Evolutionary conservation across 192 early-diverging fungal species (phyloP).

Genomic region (Funneliformis mosseae): DNA sequence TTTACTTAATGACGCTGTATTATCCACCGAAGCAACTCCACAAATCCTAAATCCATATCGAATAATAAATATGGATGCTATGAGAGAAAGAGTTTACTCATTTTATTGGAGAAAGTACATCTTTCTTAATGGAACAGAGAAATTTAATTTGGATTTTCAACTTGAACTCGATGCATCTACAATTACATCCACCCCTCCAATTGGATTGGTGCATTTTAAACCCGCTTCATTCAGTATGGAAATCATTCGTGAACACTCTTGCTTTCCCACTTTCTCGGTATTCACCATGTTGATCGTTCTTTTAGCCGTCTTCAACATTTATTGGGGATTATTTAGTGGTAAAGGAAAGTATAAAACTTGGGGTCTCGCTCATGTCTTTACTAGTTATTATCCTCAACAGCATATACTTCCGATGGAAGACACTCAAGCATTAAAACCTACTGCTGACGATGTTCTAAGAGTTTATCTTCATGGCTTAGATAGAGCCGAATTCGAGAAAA

Average conservation of each 20-base stretch:
- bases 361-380: slow-evolving; percentile 9
- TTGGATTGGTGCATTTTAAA: slow-evolving; percentile 28
- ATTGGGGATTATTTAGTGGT: slow-evolving; percentile 16
- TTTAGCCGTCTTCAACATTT: slow-evolving; percentile 9
- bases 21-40: neutral
- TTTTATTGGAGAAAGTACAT: slow-evolving; percentile 18
- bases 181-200: slow-evolving; percentile 10
- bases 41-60: slow-evolving; percentile 26
- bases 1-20: neutral
- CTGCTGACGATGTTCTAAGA: slow-evolving; percentile 25
- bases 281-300: slow-evolving; percentile 25
- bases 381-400: slow-evolving; percentile 27
- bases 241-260: slow-evolving; percentile 8
- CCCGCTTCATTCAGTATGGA: neutral
- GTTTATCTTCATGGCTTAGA: slow-evolving; percentile 24
- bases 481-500: slow-evolving; percentile 22
- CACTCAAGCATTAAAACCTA: neutral
- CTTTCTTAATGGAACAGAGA: slow-evolving; percentile 4
- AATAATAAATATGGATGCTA: neutral
- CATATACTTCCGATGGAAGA: slow-evolving; percentile 10
- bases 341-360: slow-evolving; percentile 19
- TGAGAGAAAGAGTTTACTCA: slow-evolving; percentile 6
- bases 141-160: slow-evolving; percentile 22
- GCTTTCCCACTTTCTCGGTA: neutral
- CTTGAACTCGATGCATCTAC: slow-evolving; percentile 13